Evolutionary conservation across 2,329 filamentous ascomycete species (phyloP).

Genomic region (Boeremia exigua): DNA sequence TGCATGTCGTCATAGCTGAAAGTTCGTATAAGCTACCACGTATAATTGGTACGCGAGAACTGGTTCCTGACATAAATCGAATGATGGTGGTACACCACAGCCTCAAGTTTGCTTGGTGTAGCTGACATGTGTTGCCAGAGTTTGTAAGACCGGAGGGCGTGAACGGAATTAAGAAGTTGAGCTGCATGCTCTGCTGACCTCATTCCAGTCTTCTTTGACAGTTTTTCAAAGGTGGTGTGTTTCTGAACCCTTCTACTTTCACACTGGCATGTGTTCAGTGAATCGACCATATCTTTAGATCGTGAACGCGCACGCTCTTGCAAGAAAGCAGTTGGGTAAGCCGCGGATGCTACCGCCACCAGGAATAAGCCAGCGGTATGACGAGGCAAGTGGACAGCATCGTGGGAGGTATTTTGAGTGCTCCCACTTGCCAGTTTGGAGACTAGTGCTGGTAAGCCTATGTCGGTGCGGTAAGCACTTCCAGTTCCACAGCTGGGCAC

Average conservation of each 20-base stretch:
- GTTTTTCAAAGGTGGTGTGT: neutral
- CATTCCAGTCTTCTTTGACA: neutral
- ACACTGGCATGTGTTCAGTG: too few species aligned
- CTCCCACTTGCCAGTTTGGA: slow-evolving; percentile 24
- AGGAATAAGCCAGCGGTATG: neutral
- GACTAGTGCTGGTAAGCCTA: slow-evolving; percentile 18
- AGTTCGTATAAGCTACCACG: neutral
- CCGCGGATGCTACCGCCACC: neutral
- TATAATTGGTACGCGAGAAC: neutral
- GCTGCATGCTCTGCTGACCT: slow-evolving; percentile 5
- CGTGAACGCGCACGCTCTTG: neutral
- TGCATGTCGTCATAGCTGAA: slow-evolving; percentile 10
- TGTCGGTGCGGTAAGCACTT: slow-evolving; percentile 25
- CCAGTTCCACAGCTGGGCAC: slow-evolving; percentile 7
- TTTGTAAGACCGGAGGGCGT: slow-evolving; percentile 1
- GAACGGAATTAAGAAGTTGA: neutral
- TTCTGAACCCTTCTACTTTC: neutral
- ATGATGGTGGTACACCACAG: neutral
- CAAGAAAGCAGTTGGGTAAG: neutral
- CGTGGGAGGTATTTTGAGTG: slow-evolving; percentile 8
- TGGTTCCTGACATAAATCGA: slow-evolving; percentile 13
- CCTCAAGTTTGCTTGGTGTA: slow-evolving; percentile 9
- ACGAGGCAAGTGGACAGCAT: slow-evolving; percentile 13
- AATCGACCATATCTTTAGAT: neutral
- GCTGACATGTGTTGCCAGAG: slow-evolving; percentile 9